Evolutionary conservation across 345 rosid genomes (phyloP).

Genomic region (Boechera stricta): DNA sequence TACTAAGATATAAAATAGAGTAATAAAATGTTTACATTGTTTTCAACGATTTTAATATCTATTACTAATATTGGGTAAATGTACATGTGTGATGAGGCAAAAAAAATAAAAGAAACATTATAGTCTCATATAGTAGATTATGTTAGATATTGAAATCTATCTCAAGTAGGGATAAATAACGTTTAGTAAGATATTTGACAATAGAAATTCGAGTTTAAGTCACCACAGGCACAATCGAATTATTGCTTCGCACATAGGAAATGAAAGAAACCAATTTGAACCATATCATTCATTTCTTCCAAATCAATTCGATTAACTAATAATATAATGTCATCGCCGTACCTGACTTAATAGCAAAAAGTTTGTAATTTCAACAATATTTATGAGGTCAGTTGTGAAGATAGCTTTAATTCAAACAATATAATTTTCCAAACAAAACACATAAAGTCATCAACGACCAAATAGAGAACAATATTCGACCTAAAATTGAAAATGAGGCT

Average conservation of each 20-base stretch:
- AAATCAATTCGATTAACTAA: not conserved
- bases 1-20: too few species aligned
- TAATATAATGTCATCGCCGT: constrained; percentile 9
- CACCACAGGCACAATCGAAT: not conserved
- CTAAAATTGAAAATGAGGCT: not conserved
- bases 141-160: too few species aligned
- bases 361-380: not conserved
- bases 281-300: not conserved
- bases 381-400: constrained; percentile 19
- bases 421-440: not conserved
- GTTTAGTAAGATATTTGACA: too few species aligned
- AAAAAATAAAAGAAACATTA: too few species aligned
- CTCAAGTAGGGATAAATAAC: too few species aligned
- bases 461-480: not conserved
- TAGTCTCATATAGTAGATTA: too few species aligned
- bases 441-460: not conserved
- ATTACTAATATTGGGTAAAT: too few species aligned
- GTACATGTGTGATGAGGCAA: too few species aligned
- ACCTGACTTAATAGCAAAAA: not conserved
- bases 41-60: too few species aligned
- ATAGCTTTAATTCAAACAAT: not conserved
- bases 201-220: not conserved
- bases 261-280: not conserved
- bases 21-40: too few species aligned
- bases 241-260: not conserved